These are phyloP conservation scores for Solanum chaucha DNA, from an alignment of 257 asterid species.

Conservation along the genomic window DNA sequence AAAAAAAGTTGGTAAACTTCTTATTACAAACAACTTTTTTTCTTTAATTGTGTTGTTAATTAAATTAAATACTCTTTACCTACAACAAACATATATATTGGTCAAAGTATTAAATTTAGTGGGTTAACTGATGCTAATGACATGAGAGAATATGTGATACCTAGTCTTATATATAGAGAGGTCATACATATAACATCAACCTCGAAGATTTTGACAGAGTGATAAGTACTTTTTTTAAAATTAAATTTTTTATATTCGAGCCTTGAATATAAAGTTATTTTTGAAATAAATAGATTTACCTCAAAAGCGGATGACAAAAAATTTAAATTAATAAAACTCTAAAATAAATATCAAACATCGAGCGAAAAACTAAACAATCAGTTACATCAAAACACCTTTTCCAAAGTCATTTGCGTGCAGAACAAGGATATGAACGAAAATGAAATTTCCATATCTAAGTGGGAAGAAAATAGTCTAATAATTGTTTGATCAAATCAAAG, in stretches of 20 bases:
- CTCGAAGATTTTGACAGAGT: no score
- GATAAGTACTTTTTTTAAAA: neutral
- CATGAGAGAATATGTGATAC: neutral
- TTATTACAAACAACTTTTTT: neutral
- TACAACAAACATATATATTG: neutral
- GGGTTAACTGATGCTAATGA: neutral
- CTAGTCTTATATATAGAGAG: neutral
- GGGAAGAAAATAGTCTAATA: neutral
- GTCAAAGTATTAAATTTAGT: neutral
- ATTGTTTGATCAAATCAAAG: neutral
- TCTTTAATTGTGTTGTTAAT: neutral
- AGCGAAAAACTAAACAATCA: neutral
- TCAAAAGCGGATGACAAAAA: neutral
- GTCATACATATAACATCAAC: neutral
- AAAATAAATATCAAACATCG: neutral
- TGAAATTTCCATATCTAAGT: neutral
- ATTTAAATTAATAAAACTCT: neutral
- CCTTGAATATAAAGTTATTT: neutral
- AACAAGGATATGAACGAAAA: neutral
- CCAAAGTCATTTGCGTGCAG: neutral
- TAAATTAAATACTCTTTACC: neutral
- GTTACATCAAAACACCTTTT: neutral
- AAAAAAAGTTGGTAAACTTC: neutral
- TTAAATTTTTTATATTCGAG: neutral
- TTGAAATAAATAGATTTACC: neutral